These are phyloP conservation scores for Penicillium sp. DNA, from an alignment of 2,329 filamentous ascomycete species.

Conservation along the genomic window DNA sequence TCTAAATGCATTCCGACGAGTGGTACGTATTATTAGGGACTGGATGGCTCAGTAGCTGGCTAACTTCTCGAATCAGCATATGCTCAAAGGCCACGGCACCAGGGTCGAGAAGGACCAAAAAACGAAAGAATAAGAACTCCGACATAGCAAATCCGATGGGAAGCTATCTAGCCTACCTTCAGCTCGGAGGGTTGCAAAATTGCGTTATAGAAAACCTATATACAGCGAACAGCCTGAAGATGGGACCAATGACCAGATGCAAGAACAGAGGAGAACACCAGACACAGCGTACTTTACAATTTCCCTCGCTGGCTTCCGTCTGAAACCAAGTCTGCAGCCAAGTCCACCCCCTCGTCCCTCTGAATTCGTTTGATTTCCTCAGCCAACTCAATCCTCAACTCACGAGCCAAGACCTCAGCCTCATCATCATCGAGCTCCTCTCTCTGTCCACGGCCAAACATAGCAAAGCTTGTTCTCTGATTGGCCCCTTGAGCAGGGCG, in stretches of 20 bases:
- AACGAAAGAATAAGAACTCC: not conserved
- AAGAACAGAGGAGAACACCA: not conserved
- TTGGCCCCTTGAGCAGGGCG: slow-evolving; percentile 47
- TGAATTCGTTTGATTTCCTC: slow-evolving; percentile 31
- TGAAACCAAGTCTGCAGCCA: slow-evolving; percentile 17
- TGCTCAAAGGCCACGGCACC: slow-evolving; percentile 6
- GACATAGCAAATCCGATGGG: not conserved
- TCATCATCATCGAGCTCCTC: slow-evolving; percentile 43
- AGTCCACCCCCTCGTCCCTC: slow-evolving; percentile 31
- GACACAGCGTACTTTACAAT: slow-evolving; percentile 12
- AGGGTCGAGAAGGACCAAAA: not conserved
- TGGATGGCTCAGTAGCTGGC: not conserved
- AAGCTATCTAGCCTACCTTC: not conserved
- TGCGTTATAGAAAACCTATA: not conserved
- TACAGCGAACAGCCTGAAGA: not conserved
- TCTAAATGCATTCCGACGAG: slow-evolving; percentile 58
- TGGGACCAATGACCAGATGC: not conserved
- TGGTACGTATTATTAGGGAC: slow-evolving; percentile 19
- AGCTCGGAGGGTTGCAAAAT: not conserved
- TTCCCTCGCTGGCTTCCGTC: slow-evolving; percentile 14
- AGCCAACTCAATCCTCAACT: slow-evolving; percentile 33
- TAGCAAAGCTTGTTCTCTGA: slow-evolving; percentile 31
- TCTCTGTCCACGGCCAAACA: slow-evolving; percentile 42
- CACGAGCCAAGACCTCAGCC: slow-evolving; percentile 29
- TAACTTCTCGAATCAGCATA: slow-evolving; percentile 3